Evolutionary conservation across 768 basidiomycete species (phyloP), one percentile per base, ranked within the genome.

Genomic region (Epithele typhae): DNA sequence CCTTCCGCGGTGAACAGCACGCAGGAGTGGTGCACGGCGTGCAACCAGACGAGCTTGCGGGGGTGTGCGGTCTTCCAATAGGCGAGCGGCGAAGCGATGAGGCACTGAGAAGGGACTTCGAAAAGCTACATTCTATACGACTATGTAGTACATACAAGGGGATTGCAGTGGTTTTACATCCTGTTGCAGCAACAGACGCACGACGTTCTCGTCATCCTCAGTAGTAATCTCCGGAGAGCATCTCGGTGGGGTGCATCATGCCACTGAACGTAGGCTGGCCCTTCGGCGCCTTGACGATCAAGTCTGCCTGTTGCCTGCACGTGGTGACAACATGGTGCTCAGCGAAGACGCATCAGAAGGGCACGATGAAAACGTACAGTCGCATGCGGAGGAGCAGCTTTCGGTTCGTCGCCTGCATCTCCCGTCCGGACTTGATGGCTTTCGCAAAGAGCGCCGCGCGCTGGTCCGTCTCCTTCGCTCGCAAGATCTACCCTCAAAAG

Each of bases 381-480:
- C 79, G 74, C 84, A 94, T 87, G 21, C 91, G 75, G 44, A 92
- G 65, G n/a, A 92, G 64, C 17, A 92, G 67, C 63, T 90, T 91
- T 50, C 82, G 70, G 53, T 92, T 92, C 27, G 82, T 73, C 10
- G 76, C 69, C 58, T 86, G 80, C 46, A 89, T 88, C 17, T 84
- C 80, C 23, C 70, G 68, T 3, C 87, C 92, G 0, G 80, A 75
- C 63, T 83, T 78, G 56, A 93, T 76, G 4, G 92, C 85, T 2
- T 79, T 76, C 6, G 78, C 76, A 57, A 87, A 95, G 39, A 94
- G 66, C 47, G 84, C 84, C 2, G 79, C 79, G 4, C 94, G 77
- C 50, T 82, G 82, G 59, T 94, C 87, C 2, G 79, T 84, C 59
- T 84, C 81, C 66, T 82, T 86, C 18, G 90, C 87, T 58, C 80